Evolutionary conservation across 768 basidiomycete genomes (phyloP).

Genomic region (Cystobasidium ongulense): DNA sequence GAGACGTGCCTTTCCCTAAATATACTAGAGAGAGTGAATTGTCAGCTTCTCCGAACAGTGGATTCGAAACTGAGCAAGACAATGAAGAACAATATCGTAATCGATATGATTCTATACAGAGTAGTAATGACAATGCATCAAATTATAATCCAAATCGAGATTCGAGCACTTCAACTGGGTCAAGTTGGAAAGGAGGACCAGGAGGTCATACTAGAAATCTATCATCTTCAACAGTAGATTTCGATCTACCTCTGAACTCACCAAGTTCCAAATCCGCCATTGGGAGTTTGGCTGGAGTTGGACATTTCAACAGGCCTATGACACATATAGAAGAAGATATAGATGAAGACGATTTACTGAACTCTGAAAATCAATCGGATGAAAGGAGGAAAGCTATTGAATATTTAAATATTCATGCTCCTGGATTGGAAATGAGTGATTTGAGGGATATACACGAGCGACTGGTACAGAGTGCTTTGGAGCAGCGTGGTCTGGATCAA

Average conservation of each 20-base stretch:
- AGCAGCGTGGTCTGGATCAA: neutral
- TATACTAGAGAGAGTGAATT: neutral
- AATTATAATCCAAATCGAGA: neutral
- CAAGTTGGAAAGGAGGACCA: neutral
- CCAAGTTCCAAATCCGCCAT: neutral
- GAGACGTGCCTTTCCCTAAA: neutral
- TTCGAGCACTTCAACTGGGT: neutral
- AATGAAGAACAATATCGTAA: neutral
- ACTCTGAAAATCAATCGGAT: neutral
- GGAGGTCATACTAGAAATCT: neutral
- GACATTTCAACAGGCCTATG: neutral
- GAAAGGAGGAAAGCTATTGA: neutral
- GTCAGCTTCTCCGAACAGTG: neutral
- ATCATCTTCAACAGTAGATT: neutral
- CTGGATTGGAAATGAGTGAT: conserved; percentile 1
- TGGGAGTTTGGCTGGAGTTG: no score
- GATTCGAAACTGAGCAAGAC: neutral
- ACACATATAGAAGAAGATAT: neutral
- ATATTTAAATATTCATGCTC: neutral
- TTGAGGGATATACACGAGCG: conserved; percentile 2
- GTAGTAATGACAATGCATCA: neutral
- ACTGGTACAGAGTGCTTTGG: neutral
- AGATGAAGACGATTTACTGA: neutral
- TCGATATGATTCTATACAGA: neutral
- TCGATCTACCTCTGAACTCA: neutral